Percentiles rank a stretch among this genome's conserved stretches.
Evolutionary conservation across 768 basidiomycete genomes (phyloP).

Genomic region (Mycena rebaudengoi): DNA sequence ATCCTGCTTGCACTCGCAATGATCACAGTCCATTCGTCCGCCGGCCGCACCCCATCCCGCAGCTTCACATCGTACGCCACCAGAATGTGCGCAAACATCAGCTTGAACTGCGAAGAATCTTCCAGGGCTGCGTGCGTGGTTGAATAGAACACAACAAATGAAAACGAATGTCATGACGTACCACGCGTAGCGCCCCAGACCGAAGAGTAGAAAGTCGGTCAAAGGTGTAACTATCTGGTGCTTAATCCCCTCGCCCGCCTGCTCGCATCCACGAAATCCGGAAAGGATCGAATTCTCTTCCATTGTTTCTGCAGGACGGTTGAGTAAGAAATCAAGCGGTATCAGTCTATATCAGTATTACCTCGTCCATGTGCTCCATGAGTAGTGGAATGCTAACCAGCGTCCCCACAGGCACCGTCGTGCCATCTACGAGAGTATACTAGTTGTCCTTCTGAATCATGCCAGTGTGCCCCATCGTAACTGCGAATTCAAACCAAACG

Average conservation of each 20-base stretch:
- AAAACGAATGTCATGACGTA: conserved; percentile 9
- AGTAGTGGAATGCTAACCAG: conserved; percentile 38
- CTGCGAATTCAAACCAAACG: too few relatives aligned
- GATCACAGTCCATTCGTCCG: conserved; percentile 7
- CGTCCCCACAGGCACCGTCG: conserved; percentile 47
- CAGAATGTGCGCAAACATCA: conserved; percentile 45
- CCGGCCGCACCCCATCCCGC: conserved; percentile 10
- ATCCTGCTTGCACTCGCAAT: neutral
- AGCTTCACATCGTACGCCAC: conserved; percentile 48
- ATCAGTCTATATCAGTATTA: neutral
- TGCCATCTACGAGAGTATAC: conserved; percentile 56
- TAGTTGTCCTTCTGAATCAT: conserved; percentile 44
- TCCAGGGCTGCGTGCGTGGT: conserved; percentile 51
- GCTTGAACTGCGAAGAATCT: conserved; percentile 54
- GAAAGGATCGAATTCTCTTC: conserved; percentile 53
- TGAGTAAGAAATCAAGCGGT: too few relatives aligned
- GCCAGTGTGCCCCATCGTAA: too few relatives aligned
- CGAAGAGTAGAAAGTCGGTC: conserved; percentile 43
- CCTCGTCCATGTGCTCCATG: conserved; percentile 40
- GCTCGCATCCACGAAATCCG: conserved; percentile 44
- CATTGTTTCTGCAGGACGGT: too few relatives aligned
- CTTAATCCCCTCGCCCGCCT: conserved; percentile 31
- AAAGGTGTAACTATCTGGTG: conserved; percentile 39
- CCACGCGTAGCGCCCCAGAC: conserved; percentile 46
- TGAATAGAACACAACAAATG: too few relatives aligned